These are phyloP conservation scores for Bryum argenteum DNA, from an alignment of 225 moss, liverwort and hornwort genomes.

Conservation along the genomic window DNA sequence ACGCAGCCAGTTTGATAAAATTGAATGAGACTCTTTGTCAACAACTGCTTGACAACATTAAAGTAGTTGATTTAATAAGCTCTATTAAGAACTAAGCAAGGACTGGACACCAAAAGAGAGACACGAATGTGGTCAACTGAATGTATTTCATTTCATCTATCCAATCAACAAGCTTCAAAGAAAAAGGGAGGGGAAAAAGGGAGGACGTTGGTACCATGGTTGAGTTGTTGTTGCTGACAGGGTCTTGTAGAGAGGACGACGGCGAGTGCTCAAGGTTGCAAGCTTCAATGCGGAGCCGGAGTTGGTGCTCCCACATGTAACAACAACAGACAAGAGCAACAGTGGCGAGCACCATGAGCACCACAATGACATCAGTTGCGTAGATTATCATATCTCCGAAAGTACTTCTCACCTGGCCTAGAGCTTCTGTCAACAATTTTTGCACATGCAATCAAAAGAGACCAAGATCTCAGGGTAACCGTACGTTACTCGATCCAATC, in stretches of 20 bases:
- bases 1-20: too few species aligned
- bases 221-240: constrained; percentile 4
- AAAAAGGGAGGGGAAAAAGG: neutral
- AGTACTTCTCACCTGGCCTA: constrained; percentile 26
- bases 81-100: too few species aligned
- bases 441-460: neutral
- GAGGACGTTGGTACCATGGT: constrained; percentile 30
- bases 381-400: constrained; percentile 14
- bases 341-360: constrained; percentile 49
- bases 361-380: constrained; percentile 34
- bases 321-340: constrained; percentile 50
- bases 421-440: constrained; percentile 24
- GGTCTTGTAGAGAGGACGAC: constrained; percentile 18
- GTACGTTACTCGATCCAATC: constrained; percentile 21
- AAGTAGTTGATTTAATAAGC: too few species aligned
- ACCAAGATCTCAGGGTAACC: constrained; percentile 21
- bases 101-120: too few species aligned
- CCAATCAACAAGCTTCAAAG: neutral
- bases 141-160: too few species aligned
- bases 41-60: too few species aligned
- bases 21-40: too few species aligned
- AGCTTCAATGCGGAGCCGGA: constrained; percentile 28
- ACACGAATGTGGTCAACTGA: too few species aligned
- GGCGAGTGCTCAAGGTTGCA: neutral
- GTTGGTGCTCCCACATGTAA: constrained; percentile 49